phyloP scores from a whole-genome alignment of 169 alveolate genomes.

The Plasmodium relictum region DNA sequence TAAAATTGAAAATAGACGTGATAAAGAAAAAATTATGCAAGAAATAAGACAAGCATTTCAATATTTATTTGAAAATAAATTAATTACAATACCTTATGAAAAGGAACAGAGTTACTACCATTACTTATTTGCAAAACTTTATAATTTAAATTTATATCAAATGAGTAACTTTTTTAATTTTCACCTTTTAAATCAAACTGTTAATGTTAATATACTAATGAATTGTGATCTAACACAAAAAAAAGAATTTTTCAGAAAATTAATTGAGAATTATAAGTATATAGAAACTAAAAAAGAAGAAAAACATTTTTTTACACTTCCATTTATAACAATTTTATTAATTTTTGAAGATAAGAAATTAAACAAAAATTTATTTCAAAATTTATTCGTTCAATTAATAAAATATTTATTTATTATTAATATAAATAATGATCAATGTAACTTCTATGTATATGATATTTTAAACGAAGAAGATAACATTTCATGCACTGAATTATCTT shows the following conservation, averaged over 20 bases:
- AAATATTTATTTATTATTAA: constrained; percentile 55
- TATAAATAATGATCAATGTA: constrained; percentile 19
- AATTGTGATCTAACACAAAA: constrained; percentile 36
- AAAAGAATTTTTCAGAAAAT: constrained; percentile 26
- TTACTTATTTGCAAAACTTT: constrained; percentile 28
- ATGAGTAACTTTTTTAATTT: constrained; percentile 22
- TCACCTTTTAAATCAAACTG: constrained; percentile 13
- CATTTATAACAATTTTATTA: constrained; percentile 47
- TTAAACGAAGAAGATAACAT: constrained; percentile 48
- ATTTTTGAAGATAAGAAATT: constrained; percentile 48
- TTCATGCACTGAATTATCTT: constrained; percentile 34
- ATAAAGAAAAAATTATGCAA: constrained; percentile 3
- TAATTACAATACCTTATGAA: constrained; percentile 41
- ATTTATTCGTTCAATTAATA: constrained; percentile 41
- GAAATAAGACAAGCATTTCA: constrained; percentile 52
- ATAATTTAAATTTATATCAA: constrained; percentile 7
- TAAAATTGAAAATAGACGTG: background rate
- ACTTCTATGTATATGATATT: constrained; percentile 38
- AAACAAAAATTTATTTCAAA: constrained; percentile 31
- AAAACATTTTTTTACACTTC: constrained; percentile 17
- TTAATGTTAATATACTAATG: constrained; percentile 29
- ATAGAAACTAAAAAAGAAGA: background rate
- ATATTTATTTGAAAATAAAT: constrained; percentile 56
- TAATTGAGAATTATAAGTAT: constrained; percentile 19
- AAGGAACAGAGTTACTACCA: constrained; percentile 35